Base-by-base conservation (phyloP, 441 rosid genomes). In the Omphalea diandra region DNA sequence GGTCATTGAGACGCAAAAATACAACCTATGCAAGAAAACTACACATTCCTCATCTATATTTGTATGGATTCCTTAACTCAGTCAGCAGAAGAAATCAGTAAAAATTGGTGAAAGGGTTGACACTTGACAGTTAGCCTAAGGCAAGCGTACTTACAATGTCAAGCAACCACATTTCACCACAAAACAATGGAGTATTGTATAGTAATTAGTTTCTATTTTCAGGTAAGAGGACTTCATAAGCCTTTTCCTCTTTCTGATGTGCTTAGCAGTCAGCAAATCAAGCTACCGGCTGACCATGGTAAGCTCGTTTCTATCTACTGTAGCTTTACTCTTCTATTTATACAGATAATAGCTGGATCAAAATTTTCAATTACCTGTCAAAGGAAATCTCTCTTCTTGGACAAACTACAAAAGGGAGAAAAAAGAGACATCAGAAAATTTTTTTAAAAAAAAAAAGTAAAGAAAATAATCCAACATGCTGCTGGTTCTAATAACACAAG, bases 81-180 rank as follows among this genome's bases (percentile, higher is more conserved):
- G 5, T 26, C 27, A 7, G 27, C n/a, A 66, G 46, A 58, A 35
- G 75, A 49, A 64, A 73, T 52, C 52, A 64, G 20, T 27, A 43
- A 55, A 43, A 55, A 40, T 55, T 49, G 64, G 63, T 61, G 40
- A 32, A 65, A 32, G 53, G 49, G 24, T 38, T n/a, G n/a, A n/a
- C n/a, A n/a, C n/a, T 38, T 17, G 56, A 49, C 67, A 31, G 65
- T 38, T 63, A 36, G 71, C 60, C 55, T 10, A 47, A 43, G 36
- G 49, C 54, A 65, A 47, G 43, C 44, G 46, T 56, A 69, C 77
- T 68, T 68, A 44, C 76, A 73, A 31, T 33, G 14, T 53, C 57
- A 53, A 73, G 65, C 70, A 26, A 20, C 74, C 50, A 26, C 36
- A 36, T 73, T 65, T 35, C 68, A 57, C 71, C 26, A 40, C 72